phyloP scores from a whole-genome alignment of 2,329 filamentous ascomycete genomes.

The Ascochyta pisi region DNA sequence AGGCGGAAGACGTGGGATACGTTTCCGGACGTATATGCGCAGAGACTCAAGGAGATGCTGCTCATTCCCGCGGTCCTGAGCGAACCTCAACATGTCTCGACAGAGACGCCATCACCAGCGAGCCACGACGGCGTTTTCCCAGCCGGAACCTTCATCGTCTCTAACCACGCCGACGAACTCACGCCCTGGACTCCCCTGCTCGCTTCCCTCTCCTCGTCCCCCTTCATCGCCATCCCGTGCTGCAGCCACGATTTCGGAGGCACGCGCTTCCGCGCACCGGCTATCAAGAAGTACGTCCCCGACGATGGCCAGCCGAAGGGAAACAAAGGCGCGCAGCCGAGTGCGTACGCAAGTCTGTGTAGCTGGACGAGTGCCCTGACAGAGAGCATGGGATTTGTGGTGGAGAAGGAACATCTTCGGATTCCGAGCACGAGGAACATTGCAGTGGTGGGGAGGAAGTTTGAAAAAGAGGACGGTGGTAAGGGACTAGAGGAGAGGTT shows the following conservation, averaged over 20 bases:
- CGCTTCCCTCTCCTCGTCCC: conserved; percentile 74
- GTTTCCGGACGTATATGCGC: conserved; percentile 63
- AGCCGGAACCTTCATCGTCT: conserved; percentile 84
- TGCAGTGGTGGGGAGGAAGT: conserved; percentile 72
- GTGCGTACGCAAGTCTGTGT: conserved; percentile 83
- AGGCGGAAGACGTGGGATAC: conserved; percentile 81
- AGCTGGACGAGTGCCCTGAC: conserved; percentile 77
- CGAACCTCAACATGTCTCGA: background rate
- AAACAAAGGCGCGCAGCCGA: conserved; percentile 55
- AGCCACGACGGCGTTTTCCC: conserved; percentile 71
- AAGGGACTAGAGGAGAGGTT: conserved; percentile 65
- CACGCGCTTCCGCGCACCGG: conserved; percentile 69
- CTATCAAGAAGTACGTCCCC: conserved; percentile 25
- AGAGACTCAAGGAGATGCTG: conserved; percentile 64
- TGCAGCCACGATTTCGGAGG: conserved; percentile 90
- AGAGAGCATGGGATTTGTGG: conserved; percentile 72
- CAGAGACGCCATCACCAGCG: background rate
- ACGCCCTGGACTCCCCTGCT: conserved; percentile 95
- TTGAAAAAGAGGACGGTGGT: conserved; percentile 47
- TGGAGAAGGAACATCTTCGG: conserved; percentile 84
- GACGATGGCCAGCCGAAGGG: conserved; percentile 34
- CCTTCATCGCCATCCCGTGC: conserved; percentile 93
- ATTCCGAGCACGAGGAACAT: conserved; percentile 93
- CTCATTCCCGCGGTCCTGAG: conserved; percentile 63
- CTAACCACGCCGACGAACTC: conserved; percentile 95